Conservation (phyloP, 2,329 filamentous ascomycete genomes). For the Xenosphaeropsis pyriputrescens region DNA sequence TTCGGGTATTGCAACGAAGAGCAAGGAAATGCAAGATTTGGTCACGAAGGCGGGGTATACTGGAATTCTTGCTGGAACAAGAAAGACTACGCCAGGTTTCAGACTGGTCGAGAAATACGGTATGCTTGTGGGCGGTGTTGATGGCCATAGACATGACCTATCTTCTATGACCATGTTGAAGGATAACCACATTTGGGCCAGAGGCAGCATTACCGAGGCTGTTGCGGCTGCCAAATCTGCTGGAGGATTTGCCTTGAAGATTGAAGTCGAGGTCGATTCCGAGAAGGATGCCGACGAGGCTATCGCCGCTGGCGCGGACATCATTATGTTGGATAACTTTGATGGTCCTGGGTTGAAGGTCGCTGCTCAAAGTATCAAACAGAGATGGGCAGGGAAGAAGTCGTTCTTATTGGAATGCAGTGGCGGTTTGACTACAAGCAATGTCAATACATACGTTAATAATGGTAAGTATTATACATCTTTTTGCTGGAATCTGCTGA, state of each 20-base stretch:
- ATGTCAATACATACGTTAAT: conserved; percentile 70
- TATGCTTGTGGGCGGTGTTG: conserved; percentile 86
- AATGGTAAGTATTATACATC: conserved; percentile 36
- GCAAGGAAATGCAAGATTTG: conserved; percentile 34
- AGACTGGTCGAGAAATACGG: conserved; percentile 95
- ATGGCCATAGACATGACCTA: conserved; percentile 83
- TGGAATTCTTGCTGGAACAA: conserved; percentile 80
- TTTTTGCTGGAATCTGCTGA: conserved; percentile 5
- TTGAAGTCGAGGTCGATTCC: conserved; percentile 89
- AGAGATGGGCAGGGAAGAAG: conserved; percentile 60
- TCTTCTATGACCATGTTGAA: conserved; percentile 97
- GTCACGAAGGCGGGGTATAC: conserved; percentile 56
- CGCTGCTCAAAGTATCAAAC: conserved; percentile 63
- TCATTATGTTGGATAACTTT: conserved; percentile 98
- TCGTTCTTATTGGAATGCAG: conserved; percentile 83
- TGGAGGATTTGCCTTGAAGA: conserved; percentile 81
- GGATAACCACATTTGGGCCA: conserved; percentile 95
- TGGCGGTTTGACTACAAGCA: conserved; percentile 73
- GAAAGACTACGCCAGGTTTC: conserved; percentile 96
- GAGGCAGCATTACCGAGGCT: conserved; percentile 72
- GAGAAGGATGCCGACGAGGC: conserved; percentile 85
- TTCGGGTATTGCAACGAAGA: conserved; percentile 74
- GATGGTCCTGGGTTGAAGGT: conserved; percentile 60
- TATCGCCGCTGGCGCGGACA: conserved; percentile 78
- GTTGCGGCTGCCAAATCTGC: conserved; percentile 71